These are phyloP conservation scores for Euphorbia schlechtendalii DNA, from an alignment of 441 rosid genomes.

Conservation along the genomic window DNA sequence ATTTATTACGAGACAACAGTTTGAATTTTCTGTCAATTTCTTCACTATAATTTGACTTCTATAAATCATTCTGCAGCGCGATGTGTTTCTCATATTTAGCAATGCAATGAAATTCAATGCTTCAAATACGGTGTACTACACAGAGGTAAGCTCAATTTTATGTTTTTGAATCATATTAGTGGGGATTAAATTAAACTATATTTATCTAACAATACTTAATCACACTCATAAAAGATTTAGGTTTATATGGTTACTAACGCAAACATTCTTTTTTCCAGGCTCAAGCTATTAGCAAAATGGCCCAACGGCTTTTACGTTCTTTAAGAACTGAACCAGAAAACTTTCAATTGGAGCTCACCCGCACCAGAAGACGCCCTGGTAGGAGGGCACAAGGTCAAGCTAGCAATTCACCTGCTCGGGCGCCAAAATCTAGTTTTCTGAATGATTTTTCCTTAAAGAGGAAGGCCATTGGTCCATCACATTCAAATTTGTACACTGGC, in stretches of 20 bases:
- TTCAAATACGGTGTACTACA: constrained; percentile 30
- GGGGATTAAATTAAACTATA: neutral
- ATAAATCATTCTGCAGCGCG: constrained; percentile 32
- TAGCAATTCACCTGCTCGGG: constrained; percentile 13
- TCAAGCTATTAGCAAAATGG: constrained; percentile 32
- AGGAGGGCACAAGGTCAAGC: constrained; percentile 26
- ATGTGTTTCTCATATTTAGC: constrained; percentile 38
- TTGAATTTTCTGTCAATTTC: constrained; percentile 1
- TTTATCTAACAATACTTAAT: neutral
- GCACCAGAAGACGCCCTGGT: constrained; percentile 9
- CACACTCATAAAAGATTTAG: neutral
- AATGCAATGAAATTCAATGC: constrained; percentile 51
- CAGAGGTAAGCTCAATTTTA: constrained; percentile 28
- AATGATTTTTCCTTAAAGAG: constrained; percentile 1
- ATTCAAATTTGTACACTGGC: neutral
- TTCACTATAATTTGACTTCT: neutral
- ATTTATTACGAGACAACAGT: neutral
- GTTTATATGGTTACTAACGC: neutral
- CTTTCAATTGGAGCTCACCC: constrained; percentile 27
- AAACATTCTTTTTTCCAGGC: constrained; percentile 29
- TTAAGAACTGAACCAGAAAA: constrained; percentile 32
- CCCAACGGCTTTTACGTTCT: constrained; percentile 25
- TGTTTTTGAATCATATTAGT: neutral
- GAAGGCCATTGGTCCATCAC: neutral
- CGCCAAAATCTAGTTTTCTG: constrained; percentile 10